These are phyloP conservation scores for Rhodotorula sp. DNA, from an alignment of 1,284 basidiomycete genomes.

Conservation along the genomic window DNA sequence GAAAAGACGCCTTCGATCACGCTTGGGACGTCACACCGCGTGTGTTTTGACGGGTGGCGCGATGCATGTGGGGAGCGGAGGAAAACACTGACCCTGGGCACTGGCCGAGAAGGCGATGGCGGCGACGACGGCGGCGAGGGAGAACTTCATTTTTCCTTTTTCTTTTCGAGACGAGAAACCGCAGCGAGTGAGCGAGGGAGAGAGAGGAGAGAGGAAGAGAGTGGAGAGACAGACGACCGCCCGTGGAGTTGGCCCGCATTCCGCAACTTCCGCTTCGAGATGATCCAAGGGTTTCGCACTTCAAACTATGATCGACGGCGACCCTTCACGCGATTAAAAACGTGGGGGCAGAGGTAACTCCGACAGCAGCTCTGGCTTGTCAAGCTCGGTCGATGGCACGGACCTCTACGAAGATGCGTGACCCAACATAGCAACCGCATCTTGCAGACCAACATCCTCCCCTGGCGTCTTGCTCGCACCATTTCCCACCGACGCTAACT, in stretches of 20 bases:
- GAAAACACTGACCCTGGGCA: background rate
- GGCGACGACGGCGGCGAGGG: background rate
- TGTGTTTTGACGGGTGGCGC: background rate
- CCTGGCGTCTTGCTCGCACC: background rate
- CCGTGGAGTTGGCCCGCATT: background rate
- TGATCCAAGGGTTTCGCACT: background rate
- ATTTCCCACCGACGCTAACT: background rate
- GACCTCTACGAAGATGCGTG: too few relatives aligned
- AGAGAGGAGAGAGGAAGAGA: background rate
- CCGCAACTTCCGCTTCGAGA: background rate
- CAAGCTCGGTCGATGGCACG: too few relatives aligned
- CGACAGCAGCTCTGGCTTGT: background rate
- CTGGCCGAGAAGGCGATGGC: slow-evolving; percentile 1
- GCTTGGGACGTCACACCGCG: too few relatives aligned
- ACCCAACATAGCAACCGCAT: too few relatives aligned
- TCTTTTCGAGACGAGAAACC: background rate
- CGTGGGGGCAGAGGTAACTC: background rate
- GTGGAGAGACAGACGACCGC: background rate
- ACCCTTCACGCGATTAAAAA: background rate
- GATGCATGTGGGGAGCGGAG: background rate
- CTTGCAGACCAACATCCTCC: too few relatives aligned
- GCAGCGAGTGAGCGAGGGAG: background rate
- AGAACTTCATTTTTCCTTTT: slow-evolving; percentile 2
- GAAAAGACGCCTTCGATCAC: too few relatives aligned
- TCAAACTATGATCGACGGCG: background rate